These are phyloP conservation scores for Mycena indigotica DNA, from an alignment of 768 basidiomycete genomes.

Conservation along the genomic window DNA sequence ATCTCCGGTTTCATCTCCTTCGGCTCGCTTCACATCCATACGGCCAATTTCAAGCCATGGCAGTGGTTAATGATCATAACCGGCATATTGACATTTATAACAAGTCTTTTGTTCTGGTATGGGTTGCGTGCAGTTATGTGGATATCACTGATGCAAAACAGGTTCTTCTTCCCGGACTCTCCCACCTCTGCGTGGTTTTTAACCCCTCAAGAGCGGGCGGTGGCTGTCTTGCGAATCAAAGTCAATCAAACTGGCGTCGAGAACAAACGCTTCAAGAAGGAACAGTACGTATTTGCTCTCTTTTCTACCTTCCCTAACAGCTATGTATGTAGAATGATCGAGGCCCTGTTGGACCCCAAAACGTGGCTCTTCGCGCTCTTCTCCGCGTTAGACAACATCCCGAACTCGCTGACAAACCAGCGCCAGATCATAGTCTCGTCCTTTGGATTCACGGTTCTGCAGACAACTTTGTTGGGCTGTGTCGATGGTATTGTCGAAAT, in stretches of 20 bases:
- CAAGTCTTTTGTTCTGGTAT: conserved; percentile 47
- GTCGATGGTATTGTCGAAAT: conserved; percentile 56
- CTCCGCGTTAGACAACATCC: conserved; percentile 49
- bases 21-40: conserved; percentile 50
- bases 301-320: background rate
- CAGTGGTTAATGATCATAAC: conserved; percentile 44
- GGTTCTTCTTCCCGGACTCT: conserved; percentile 62
- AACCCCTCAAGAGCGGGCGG: conserved; percentile 49
- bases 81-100: conserved; percentile 15
- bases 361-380: conserved; percentile 64
- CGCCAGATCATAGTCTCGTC: conserved; percentile 50
- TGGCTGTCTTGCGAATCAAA: conserved; percentile 57
- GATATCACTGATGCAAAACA: conserved; percentile 46
- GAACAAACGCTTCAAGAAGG: conserved; percentile 79
- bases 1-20: conserved; percentile 55
- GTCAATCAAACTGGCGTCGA: conserved; percentile 83
- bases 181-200: conserved; percentile 65
- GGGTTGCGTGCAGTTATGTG: conserved; percentile 44
- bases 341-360: conserved; percentile 56
- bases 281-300: conserved; percentile 56
- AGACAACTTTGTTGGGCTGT: conserved; percentile 58
- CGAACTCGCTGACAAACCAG: conserved; percentile 54
- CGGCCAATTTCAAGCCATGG: conserved; percentile 50
- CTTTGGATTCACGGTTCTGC: conserved; percentile 51
- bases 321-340: conserved; percentile 44